Evolutionary conservation across 192 early-diverging fungal species (phyloP).

Genomic region (Obelidium mucronatum): DNA sequence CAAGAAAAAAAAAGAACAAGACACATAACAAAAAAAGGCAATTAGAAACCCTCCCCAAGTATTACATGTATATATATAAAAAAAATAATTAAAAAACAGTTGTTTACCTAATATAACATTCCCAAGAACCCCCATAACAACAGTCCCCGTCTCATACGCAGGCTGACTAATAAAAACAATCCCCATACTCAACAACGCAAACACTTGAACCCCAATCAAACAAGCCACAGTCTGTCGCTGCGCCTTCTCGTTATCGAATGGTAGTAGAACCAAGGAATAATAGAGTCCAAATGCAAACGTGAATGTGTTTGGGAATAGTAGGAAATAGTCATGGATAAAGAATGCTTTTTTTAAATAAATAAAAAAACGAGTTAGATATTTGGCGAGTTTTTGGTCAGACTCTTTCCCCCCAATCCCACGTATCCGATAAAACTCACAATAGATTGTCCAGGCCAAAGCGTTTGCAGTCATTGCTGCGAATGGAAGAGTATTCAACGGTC

Average conservation of each 20-base stretch:
- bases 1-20: no score
- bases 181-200: neutral
- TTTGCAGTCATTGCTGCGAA: slow-evolving; percentile 9
- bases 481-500: slow-evolving; percentile 15
- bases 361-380: neutral
- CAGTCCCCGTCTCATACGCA: neutral
- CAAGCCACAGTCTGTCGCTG: neutral
- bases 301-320: slow-evolving; percentile 3
- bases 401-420: no score
- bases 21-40: neutral
- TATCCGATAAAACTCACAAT: slow-evolving; percentile 18
- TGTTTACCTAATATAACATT: neutral
- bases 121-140: neutral
- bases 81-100: no score
- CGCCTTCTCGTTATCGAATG: neutral
- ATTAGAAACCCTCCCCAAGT: neutral
- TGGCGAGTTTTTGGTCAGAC: neutral
- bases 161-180: neutral
- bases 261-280: slow-evolving; percentile 3
- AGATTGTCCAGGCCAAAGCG: slow-evolving; percentile 9
- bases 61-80: neutral
- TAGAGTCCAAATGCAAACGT: neutral
- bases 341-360: neutral
- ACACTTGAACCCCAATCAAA: neutral
- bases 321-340: slow-evolving; percentile 10